These are phyloP conservation scores for Penicillium argentinense DNA, from an alignment of 495 filamentous ascomycete species.

Conservation along the genomic window DNA sequence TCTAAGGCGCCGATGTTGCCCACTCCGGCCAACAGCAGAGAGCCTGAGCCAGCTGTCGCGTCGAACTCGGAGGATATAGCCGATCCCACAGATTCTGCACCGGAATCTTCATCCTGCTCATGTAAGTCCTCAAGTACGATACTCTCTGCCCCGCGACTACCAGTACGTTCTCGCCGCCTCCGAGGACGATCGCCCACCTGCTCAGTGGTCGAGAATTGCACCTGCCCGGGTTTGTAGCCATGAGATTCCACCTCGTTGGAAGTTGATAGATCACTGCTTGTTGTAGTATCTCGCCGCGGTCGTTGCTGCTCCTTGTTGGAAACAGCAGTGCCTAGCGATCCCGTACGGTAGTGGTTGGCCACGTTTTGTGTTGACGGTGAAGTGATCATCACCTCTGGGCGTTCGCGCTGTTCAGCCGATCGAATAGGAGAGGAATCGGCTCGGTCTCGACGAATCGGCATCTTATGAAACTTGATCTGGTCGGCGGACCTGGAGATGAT, in stretches of 20 bases:
- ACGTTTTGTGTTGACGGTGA: conserved; percentile 52
- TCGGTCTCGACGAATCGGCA: conserved; percentile 78
- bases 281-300: conserved; percentile 78
- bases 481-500: conserved; percentile 61
- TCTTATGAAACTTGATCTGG: conserved; percentile 92
- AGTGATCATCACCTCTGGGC: conserved; percentile 56
- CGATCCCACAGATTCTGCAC: conserved; percentile 62
- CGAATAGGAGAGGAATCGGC: conserved; percentile 86
- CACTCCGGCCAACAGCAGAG: conserved; percentile 52
- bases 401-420: conserved; percentile 48
- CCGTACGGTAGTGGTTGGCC: conserved; percentile 56
- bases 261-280: conserved; percentile 89
- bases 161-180: conserved; percentile 59
- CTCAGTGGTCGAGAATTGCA: conserved; percentile 50
- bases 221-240: conserved; percentile 59
- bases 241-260: conserved; percentile 80
- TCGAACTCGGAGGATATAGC: conserved; percentile 69
- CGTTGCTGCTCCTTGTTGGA: conserved; percentile 67
- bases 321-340: conserved; percentile 75
- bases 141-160: conserved; percentile 45
- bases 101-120: conserved; percentile 61
- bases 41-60: conserved; percentile 61
- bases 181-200: conserved; percentile 58
- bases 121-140: conserved; percentile 36
- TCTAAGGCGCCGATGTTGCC: conserved; percentile 43